phyloP scores from a whole-genome alignment of 768 basidiomycete genomes.

The Naganishia vaughanmartiniae region DNA sequence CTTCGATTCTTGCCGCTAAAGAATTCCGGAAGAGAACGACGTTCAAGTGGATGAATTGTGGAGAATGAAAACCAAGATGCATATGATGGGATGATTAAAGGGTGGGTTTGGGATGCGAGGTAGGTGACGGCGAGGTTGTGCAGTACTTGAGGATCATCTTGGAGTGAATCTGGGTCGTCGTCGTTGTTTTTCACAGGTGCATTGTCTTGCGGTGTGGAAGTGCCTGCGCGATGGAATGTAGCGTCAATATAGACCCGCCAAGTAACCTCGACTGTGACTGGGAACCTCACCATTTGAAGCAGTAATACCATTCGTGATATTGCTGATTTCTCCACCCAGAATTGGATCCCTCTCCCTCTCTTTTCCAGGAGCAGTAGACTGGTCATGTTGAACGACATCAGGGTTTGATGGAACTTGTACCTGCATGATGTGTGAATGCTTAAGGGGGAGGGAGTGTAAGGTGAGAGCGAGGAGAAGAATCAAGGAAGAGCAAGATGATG shows the following conservation, averaged over 20 bases:
- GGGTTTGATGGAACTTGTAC: conserved; percentile 27
- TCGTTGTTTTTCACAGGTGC: conserved; percentile 3
- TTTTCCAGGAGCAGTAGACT: conserved; percentile 75
- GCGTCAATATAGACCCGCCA: conserved; percentile 54
- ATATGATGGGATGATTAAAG: conserved; percentile 94
- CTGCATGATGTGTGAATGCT: conserved; percentile 8
- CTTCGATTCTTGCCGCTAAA: conserved; percentile 92
- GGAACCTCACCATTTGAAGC: conserved; percentile 11
- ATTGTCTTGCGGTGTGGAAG: conserved; percentile 60
- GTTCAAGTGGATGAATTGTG: conserved; percentile 86
- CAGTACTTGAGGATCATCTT: conserved; percentile 69
- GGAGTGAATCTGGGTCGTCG: conserved; percentile 55
- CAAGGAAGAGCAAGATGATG: background rate
- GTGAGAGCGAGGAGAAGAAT: background rate
- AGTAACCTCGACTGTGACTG: conserved; percentile 29
- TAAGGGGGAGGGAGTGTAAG: background rate
- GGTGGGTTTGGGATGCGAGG: conserved; percentile 93
- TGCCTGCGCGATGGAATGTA: conserved; percentile 48
- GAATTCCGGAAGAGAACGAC: conserved; percentile 91
- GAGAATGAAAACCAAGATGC: conserved; percentile 98
- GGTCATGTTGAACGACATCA: conserved; percentile 57
- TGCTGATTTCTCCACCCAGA: conserved; percentile 72
- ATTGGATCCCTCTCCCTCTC: conserved; percentile 84
- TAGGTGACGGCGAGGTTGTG: conserved; percentile 62
- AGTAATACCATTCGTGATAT: conserved; percentile 56